Evolutionary conservation across 768 basidiomycete genomes (phyloP), one percentile per base, ranked within the genome.

Genomic region (Tephrocybe sp.): DNA sequence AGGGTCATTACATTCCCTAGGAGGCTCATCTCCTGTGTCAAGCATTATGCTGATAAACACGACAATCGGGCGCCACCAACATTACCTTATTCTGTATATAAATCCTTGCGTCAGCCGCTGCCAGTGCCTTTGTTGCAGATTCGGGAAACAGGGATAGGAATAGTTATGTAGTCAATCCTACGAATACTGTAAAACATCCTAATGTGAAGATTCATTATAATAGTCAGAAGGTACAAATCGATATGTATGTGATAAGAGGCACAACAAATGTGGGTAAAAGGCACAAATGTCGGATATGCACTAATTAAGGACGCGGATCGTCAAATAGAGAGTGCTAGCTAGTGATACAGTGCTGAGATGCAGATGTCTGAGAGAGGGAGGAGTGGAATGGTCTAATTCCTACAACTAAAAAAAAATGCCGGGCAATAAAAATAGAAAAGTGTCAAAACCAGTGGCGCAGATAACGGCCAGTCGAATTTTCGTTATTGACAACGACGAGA

Each of bases 401-500:
- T 48, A 39, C 30, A 39, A 19, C 16, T 3, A 11, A 1, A 10
- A 4, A 9, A 34, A n/a, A 30, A 22, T 35, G 32, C 16, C 22
- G 16, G 39, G 42, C 13, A 48, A 36, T 42, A 51, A 33, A 31
- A 19, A 42, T 38, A 41, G 22, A 34, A 52, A 17, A 48, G 10
- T 14, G 19, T 54, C 48, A 58, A 26, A 43, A 42, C 38, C 46
- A 40, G 43, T 43, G 44, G 23, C 47, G 48, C 35, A 54, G 50
- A 31, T 42, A 43, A 35, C 12, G 45, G 12, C 40, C 45, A 8
- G 39, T 48, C 11, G 36, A 45, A 42, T 20, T 19, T 22, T 45
- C 56, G 12, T 48, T 49, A 17, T 62, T 62, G 31, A 58, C 51
- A 17, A 62, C 54, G 12, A 58, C 39, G 9, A 60, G 48, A 26